Evolutionary conservation across 495 filamentous ascomycete genomes (phyloP).

Genomic region (Talaromyces wortmannii): DNA sequence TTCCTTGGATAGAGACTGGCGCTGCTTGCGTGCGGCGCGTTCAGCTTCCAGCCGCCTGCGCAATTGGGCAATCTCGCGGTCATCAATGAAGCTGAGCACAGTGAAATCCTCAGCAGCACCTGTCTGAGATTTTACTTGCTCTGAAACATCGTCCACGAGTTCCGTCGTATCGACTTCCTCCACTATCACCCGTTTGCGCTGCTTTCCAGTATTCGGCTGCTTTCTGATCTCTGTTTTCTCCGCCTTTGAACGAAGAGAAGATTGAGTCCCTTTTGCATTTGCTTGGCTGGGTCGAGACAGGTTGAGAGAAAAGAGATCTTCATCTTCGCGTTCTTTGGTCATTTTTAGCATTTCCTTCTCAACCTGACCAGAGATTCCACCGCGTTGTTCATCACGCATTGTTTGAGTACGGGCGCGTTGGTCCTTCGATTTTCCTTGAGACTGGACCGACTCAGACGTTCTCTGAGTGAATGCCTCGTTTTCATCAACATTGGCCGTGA

Average conservation of each 20-base stretch:
- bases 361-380: conserved; percentile 30
- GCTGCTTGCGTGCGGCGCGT: conserved; percentile 38
- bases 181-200: conserved; percentile 38
- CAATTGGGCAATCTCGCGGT: conserved; percentile 37
- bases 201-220: conserved; percentile 35
- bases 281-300: conserved; percentile 18
- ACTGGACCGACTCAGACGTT: conserved; percentile 22
- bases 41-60: conserved; percentile 45
- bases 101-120: conserved; percentile 29
- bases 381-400: conserved; percentile 16
- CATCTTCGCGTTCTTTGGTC: conserved; percentile 37
- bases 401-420: conserved; percentile 19
- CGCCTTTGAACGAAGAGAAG: conserved; percentile 6
- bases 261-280: conserved; percentile 15
- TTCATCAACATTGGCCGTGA: conserved; percentile 7
- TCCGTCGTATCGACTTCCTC: conserved; percentile 23
- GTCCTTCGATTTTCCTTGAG: conserved; percentile 25
- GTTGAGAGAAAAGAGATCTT: conserved; percentile 37
- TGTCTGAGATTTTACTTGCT: conserved; percentile 24
- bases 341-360: conserved; percentile 37
- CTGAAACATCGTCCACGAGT: conserved; percentile 16
- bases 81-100: conserved; percentile 41
- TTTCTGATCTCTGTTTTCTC: conserved; percentile 12
- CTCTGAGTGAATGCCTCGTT: conserved; percentile 28
- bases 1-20: conserved; percentile 25